Base-by-base conservation (phyloP, 805 yeast genomes). In the Ogataea corticis region DNA sequence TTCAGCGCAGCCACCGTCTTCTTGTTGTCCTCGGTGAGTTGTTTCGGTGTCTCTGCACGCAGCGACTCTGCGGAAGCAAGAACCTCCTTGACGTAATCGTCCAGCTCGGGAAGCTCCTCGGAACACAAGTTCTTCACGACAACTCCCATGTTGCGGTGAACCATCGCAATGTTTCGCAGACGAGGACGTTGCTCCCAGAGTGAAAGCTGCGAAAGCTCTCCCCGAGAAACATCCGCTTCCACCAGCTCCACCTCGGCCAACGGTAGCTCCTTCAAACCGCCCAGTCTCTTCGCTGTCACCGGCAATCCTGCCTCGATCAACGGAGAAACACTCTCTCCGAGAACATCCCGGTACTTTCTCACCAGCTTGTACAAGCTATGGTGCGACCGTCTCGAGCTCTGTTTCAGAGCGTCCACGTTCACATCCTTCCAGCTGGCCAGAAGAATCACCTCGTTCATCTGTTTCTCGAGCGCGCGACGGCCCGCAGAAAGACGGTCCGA, bases 371-470 rank as follows among this genome's bases (percentile, higher is more conserved):
- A 92, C 42, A 94, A 79, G 55, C 75, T 80, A 52, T 81, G 80
- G 60, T 95, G 99, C 0, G 97, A 90, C 38, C 85, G 79, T 52
- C 89, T 82, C 5, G 99, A 94, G 66, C 97, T 88, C 66, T 91
- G 97, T 55, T 88, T 90, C 57, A 94, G 73, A 0, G 99, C 96
- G 59, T 87, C 95, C 35, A 90, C 80, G 58, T 94, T 95, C 11
- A 90, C 91, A 68, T 94, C 99, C 56, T 91, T 90, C 98, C 98
- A 95, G 58, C 96, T 87, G 1, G 99, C 97, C 13, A 94, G 72
- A 36, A 88, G 68, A 34, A 94, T 89, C 3, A 90, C 83, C 46
- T 94, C 99, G 29, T 81, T 75, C 10, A 94, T 78, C 40, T 89
- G 89, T 59, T 91, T 92, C 47, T 83, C 88, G 29, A 92, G 68